Conservation (phyloP, 768 basidiomycete species). For the Mrakia frigida region DNA sequence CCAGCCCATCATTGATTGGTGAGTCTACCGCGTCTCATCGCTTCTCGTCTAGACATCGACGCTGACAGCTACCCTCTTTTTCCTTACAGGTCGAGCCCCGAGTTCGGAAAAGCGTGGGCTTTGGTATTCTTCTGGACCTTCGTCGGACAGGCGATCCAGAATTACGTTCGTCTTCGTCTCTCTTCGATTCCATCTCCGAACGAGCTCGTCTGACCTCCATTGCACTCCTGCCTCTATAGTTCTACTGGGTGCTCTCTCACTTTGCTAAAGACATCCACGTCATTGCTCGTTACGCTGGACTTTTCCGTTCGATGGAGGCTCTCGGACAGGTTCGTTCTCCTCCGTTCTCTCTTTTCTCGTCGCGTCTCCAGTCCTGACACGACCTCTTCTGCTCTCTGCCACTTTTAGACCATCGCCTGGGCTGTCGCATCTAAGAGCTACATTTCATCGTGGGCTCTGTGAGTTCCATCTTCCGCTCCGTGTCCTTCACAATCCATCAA, state of each 20-base stretch:
- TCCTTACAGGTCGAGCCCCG: neutral
- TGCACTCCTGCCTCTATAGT: conserved; percentile 33
- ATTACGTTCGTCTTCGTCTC: conserved; percentile 1
- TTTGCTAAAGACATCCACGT: conserved; percentile 35
- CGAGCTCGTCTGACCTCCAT: neutral
- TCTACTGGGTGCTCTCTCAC: conserved; percentile 39
- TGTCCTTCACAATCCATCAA: neutral
- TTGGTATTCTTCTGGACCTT: conserved; percentile 39
- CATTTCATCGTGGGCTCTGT: conserved; percentile 16
- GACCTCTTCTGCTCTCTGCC: too few relatives aligned
- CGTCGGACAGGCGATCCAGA: conserved; percentile 34
- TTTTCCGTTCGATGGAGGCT: conserved; percentile 38
- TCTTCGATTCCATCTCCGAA: neutral
- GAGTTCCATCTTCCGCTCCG: neutral
- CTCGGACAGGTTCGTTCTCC: conserved; percentile 33
- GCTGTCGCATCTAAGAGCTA: conserved; percentile 27
- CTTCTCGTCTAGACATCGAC: neutral
- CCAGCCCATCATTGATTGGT: neutral
- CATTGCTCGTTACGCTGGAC: conserved; percentile 36
- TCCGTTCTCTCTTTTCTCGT: too few relatives aligned
- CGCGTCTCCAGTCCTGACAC: too few relatives aligned
- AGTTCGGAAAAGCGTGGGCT: conserved; percentile 8
- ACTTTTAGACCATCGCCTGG: conserved; percentile 39
- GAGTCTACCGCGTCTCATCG: neutral
- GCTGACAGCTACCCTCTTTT: neutral